Evolutionary conservation across 2,329 filamentous ascomycete genomes (phyloP).

Genomic region (Fusarium abutilonis): DNA sequence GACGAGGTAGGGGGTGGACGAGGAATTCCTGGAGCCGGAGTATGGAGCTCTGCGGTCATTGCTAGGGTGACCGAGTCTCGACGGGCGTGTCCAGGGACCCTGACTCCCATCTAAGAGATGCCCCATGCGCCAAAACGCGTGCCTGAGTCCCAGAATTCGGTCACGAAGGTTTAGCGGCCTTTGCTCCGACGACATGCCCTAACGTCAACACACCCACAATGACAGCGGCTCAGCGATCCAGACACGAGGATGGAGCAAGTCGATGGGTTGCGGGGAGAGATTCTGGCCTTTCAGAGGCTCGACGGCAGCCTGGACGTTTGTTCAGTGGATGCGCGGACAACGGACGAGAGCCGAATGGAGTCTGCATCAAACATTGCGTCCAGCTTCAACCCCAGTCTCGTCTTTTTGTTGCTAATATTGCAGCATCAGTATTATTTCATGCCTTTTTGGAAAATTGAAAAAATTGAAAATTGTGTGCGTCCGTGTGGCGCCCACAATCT

Average conservation of each 20-base stretch:
- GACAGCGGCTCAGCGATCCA: slow-evolving; percentile 46
- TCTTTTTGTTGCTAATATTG: slow-evolving; percentile 27
- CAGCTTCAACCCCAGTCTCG: slow-evolving; percentile 32
- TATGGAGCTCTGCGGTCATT: slow-evolving; percentile 34
- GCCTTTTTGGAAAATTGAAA: slow-evolving; percentile 16
- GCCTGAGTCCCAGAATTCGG: slow-evolving; percentile 46
- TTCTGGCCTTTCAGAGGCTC: slow-evolving; percentile 36
- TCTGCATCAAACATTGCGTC: slow-evolving; percentile 32
- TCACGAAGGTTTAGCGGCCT: slow-evolving; percentile 48
- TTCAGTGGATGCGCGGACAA: slow-evolving; percentile 41
- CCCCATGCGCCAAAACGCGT: slow-evolving; percentile 41
- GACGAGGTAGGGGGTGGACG: slow-evolving; percentile 34
- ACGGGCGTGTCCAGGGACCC: slow-evolving; percentile 35
- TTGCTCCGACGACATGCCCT: slow-evolving; percentile 43
- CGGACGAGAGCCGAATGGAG: slow-evolving; percentile 40
- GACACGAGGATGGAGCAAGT: slow-evolving; percentile 36
- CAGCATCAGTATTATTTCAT: slow-evolving; percentile 29
- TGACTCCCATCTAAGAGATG: slow-evolving; percentile 34
- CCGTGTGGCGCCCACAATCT: slow-evolving; percentile 31
- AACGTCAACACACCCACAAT: slow-evolving; percentile 48
- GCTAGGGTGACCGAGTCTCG: slow-evolving; percentile 24
- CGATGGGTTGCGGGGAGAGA: slow-evolving; percentile 39
- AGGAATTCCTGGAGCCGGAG: slow-evolving; percentile 45
- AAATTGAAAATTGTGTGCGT: slow-evolving; percentile 24
- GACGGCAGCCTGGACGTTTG: slow-evolving; percentile 11